Conservation (phyloP, 306 rosid genomes). For the Benincasa hispida region DNA sequence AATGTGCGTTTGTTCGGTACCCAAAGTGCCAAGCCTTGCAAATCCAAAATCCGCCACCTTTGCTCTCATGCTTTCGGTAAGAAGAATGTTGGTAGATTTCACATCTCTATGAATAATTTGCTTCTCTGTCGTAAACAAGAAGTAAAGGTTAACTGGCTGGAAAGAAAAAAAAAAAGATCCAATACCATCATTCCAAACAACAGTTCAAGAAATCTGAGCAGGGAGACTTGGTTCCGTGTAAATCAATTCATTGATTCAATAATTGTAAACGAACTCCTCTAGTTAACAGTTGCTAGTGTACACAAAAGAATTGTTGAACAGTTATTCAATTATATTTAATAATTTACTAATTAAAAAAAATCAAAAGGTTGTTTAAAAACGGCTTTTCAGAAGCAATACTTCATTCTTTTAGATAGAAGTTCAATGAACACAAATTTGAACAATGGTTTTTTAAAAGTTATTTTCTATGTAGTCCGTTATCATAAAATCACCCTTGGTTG, state of each 20-base stretch:
- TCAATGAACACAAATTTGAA: background rate
- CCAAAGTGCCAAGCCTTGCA: slow-evolving; percentile 80
- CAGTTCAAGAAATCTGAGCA: background rate
- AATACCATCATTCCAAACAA: background rate
- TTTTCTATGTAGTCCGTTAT: background rate
- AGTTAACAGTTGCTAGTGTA: background rate
- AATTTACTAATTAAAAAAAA: background rate
- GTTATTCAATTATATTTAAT: background rate
- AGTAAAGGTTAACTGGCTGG: background rate
- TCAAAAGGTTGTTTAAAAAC: background rate
- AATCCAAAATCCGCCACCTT: slow-evolving; percentile 98
- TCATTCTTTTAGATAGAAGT: background rate
- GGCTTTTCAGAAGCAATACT: background rate
- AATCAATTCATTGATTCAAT: background rate
- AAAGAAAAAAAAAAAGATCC: slow-evolving; percentile 14
- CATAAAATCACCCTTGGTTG: background rate
- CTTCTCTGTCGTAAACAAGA: slow-evolving; percentile 52
- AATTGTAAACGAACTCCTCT: background rate
- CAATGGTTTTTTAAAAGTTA: background rate
- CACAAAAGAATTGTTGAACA: background rate
- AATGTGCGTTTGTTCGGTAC: slow-evolving; percentile 66
- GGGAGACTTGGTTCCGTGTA: background rate
- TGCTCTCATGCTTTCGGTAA: slow-evolving; percentile 92
- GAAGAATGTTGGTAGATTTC: slow-evolving; percentile 93
- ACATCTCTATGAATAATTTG: slow-evolving; percentile 94